Percentiles rank a stretch among this genome's conserved stretches.
These are phyloP conservation scores for Hanseniaspora meyeri DNA, from an alignment of 805 yeast species.

Conservation along the genomic window DNA sequence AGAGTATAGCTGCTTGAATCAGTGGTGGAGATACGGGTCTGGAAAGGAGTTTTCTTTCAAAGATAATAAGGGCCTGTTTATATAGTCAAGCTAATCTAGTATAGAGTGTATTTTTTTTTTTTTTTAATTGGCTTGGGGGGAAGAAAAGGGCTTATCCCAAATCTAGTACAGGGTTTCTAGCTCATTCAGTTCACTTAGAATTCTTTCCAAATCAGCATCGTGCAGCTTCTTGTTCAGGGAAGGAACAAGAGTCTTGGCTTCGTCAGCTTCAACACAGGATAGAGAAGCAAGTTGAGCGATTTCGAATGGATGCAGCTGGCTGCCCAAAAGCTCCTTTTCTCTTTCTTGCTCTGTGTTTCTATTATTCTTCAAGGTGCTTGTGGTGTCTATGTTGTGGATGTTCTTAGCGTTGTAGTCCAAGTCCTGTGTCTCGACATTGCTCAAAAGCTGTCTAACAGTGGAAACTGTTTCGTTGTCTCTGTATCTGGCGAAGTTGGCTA, in stretches of 20 bases:
- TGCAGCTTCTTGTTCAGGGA: slow-evolving; percentile 69
- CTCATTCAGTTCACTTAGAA: slow-evolving; percentile 74
- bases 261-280: slow-evolving; percentile 93
- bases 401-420: slow-evolving; percentile 35
- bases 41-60: slow-evolving; percentile 21
- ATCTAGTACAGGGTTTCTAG: slow-evolving; percentile 35
- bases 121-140: not conserved
- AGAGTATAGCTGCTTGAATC: slow-evolving; percentile 49
- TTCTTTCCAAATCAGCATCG: slow-evolving; percentile 75
- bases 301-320: slow-evolving; percentile 80
- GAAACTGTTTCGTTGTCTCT: slow-evolving; percentile 84
- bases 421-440: slow-evolving; percentile 31
- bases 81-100: not conserved
- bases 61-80: not conserved
- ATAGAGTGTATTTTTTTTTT: not conserved
- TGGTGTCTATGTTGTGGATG: slow-evolving; percentile 9
- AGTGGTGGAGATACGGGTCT: slow-evolving; percentile 72
- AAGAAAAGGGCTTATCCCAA: no score
- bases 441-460: slow-evolving; percentile 80
- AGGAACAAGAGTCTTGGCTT: slow-evolving; percentile 88
- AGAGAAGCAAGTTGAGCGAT: slow-evolving; percentile 78
- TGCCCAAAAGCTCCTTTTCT: slow-evolving; percentile 25
- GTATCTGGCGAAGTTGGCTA: slow-evolving; percentile 77
- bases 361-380: not conserved
- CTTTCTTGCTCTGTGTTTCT: slow-evolving; percentile 4